Evolutionary conservation across 2,329 filamentous ascomycete genomes (phyloP), one percentile per base, ranked within the genome.

Genomic region (Xylariaceae sp.): DNA sequence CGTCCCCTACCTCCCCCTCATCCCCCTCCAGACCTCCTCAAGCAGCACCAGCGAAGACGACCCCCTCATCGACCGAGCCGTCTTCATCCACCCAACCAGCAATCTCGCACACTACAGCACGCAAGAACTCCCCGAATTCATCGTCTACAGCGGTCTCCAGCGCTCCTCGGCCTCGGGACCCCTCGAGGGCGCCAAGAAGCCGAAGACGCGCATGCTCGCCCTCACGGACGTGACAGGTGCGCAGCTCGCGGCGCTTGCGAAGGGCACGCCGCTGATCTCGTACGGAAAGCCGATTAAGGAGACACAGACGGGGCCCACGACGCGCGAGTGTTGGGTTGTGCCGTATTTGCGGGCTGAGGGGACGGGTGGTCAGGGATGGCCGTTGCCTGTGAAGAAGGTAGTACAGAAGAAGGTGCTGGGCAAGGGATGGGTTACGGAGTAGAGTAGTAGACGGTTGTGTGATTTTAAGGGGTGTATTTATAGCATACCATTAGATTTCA

Each of bases 281-380:
- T 92, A 93, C 66, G 90, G 91, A 2, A 97, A 97, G 77, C 93
- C 94, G 0, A 87, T 97, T 71, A 94, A 94, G 67, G 92, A 94
- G 78, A 83, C 89, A 11, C 77, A 82, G 3, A 78, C 75, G 72
- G 51, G 48, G 7, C 56, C 71, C 23, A 77, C 71, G 61, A 75
- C 75, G 63, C 82, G 92, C 53, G 88, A 94, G 74, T 92, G 89
- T 67, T 95, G 89, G 84, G 89, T 96, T 2, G 84, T 93, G 65
- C 88, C 92, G 52, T 88, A 87, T 65, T 72, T 97, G 64, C 77
- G 86, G 55, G 87, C 89, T 0, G 89, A 91, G 69, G 84, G 80
- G 0, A 80, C 74, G 0, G 86, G 84, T 0, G 84, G 84, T 0
- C 79, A 86, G 66, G 90, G 91, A 0, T 97, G 92, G 92, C 88